Conservation (phyloP, 495 filamentous ascomycete species). For the Neurospora intermedia region DNA sequence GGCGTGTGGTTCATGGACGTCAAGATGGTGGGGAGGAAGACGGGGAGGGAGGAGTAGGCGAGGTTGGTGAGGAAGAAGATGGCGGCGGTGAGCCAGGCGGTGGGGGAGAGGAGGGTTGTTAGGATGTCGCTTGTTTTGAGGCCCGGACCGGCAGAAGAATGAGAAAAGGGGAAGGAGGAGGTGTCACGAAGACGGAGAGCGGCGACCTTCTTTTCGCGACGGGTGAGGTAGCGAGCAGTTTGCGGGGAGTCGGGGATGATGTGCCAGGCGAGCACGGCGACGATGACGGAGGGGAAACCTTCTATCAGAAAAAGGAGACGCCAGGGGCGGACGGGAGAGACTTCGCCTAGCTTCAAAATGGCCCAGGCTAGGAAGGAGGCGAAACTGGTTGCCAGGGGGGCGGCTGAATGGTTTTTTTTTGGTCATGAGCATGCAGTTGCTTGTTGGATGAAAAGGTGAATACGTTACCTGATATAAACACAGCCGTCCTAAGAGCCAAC, state of each 20-base stretch:
- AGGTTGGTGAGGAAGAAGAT: slow-evolving; percentile 50
- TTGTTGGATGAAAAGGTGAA: too few relatives aligned
- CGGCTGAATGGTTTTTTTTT: slow-evolving; percentile 32
- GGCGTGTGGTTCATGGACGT: slow-evolving; percentile 63
- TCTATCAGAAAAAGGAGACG: slow-evolving; percentile 80
- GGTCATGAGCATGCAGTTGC: too few relatives aligned
- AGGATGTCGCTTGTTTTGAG: slow-evolving; percentile 28
- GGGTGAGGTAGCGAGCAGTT: slow-evolving; percentile 57
- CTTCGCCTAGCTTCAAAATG: slow-evolving; percentile 53
- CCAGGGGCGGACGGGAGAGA: slow-evolving; percentile 63
- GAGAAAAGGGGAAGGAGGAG: slow-evolving; percentile 35
- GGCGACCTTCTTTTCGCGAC: slow-evolving; percentile 66
- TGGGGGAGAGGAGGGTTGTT: slow-evolving; percentile 44
- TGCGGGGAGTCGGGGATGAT: slow-evolving; percentile 64
- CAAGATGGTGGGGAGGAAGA: slow-evolving; percentile 77
- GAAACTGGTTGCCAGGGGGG: slow-evolving; percentile 74
- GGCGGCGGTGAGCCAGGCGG: slow-evolving; percentile 54
- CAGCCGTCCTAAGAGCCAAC: slow-evolving; percentile 65
- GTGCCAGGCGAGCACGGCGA: slow-evolving; percentile 58
- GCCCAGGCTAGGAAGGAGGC: slow-evolving; percentile 74
- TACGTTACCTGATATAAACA: slow-evolving; percentile 51
- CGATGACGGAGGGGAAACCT: slow-evolving; percentile 62
- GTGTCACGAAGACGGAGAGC: slow-evolving; percentile 46
- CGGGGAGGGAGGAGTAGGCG: slow-evolving; percentile 71
- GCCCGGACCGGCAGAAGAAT: slow-evolving; percentile 34